Evolutionary conservation across 129 eudicot genomes (phyloP).

Genomic region (Mikania micrantha): DNA sequence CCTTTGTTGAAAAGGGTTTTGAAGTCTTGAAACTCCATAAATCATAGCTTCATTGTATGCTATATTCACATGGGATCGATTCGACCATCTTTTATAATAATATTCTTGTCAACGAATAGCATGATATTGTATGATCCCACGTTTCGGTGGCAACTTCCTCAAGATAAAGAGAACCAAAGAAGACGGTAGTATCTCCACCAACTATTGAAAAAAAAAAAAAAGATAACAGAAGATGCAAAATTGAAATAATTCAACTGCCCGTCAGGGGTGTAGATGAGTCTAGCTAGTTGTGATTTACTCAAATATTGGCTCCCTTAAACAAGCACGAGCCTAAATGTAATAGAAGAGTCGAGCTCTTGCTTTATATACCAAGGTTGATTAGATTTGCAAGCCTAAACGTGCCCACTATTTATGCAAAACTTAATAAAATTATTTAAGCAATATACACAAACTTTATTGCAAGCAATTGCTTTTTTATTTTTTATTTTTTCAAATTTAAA

Average conservation of each 20-base stretch:
- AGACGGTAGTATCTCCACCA: conserved; percentile 90
- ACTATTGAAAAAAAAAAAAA: conserved; percentile 24
- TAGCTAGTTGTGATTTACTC: too few relatives aligned
- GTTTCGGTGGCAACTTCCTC: conserved; percentile 91
- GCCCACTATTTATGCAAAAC: too few relatives aligned
- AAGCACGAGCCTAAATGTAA: too few relatives aligned
- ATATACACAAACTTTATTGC: too few relatives aligned
- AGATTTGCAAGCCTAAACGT: too few relatives aligned
- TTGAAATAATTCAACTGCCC: background rate
- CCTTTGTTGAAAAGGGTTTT: conserved; percentile 9
- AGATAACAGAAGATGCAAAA: background rate
- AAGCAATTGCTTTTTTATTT: too few relatives aligned
- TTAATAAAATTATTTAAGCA: too few relatives aligned
- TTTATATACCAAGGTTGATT: too few relatives aligned
- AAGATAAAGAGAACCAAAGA: conserved; percentile 67
- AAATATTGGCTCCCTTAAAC: too few relatives aligned
- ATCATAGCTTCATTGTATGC: background rate
- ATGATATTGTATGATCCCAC: conserved; percentile 75
- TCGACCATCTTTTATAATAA: background rate
- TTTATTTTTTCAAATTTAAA: too few relatives aligned
- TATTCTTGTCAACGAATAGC: conserved; percentile 50
- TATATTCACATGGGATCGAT: background rate
- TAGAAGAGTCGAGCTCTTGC: too few relatives aligned
- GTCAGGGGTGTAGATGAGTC: too few relatives aligned
- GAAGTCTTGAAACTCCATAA: background rate